These are phyloP conservation scores for Aleurites moluccanus DNA, from an alignment of 441 rosid species.

Conservation along the genomic window DNA sequence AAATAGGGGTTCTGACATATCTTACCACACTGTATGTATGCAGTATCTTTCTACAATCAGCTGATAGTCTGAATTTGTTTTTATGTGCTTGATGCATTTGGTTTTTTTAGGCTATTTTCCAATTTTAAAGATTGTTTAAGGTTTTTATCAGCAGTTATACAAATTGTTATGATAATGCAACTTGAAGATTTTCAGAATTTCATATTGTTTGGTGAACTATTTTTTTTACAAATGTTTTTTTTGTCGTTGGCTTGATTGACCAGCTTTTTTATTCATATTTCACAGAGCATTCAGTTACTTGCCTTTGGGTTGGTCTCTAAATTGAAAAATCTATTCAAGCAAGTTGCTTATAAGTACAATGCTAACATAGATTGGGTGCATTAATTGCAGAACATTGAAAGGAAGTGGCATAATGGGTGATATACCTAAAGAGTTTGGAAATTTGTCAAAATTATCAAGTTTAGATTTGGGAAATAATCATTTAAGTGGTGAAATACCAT, in stretches of 20 bases:
- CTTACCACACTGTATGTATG: conserved; percentile 74
- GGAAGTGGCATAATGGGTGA: conserved; percentile 87
- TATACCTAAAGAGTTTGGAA: conserved; percentile 84
- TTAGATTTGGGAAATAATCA: conserved; percentile 85
- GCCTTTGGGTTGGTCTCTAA: neutral
- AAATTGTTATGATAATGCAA: neutral
- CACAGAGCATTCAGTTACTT: neutral
- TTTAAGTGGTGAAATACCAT: conserved; percentile 73
- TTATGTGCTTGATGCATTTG: neutral
- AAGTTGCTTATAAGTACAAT: neutral
- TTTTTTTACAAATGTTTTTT: conserved; percentile 5
- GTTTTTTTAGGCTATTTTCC: neutral
- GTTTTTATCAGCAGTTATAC: neutral
- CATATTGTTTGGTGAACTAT: neutral
- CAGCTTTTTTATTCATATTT: neutral
- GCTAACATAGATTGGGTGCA: conserved; percentile 14
- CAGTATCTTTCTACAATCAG: conserved; percentile 12
- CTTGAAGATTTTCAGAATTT: conserved; percentile 3
- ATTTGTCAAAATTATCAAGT: conserved; percentile 71
- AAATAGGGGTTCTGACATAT: conserved; percentile 53
- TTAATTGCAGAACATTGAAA: conserved; percentile 60
- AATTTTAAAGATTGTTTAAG: neutral
- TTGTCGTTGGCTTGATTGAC: neutral
- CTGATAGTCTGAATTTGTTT: neutral
- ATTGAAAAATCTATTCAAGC: neutral